phyloP scores from a whole-genome alignment of 2,329 filamentous ascomycete genomes.

The Fusarium staphyleae region DNA sequence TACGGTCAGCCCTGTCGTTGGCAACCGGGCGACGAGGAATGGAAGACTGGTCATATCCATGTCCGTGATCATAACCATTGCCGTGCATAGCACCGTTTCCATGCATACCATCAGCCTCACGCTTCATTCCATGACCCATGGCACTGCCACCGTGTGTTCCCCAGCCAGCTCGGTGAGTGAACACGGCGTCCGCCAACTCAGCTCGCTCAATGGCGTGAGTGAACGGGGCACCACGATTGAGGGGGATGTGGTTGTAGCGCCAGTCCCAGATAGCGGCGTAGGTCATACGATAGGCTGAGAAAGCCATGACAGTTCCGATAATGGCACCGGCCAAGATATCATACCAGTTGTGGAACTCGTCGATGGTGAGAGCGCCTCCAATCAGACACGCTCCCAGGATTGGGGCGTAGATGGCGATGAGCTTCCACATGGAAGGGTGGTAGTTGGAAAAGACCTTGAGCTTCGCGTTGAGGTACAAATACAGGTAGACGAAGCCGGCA shows the following conservation, averaged over 20 bases:
- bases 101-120: conserved; percentile 26
- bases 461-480: conserved; percentile 79
- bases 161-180: conserved; percentile 68
- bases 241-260: conserved; percentile 69
- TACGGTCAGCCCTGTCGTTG: conserved; percentile 16
- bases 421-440: conserved; percentile 77
- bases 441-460: conserved; percentile 78
- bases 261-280: conserved; percentile 74
- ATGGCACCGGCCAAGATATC: conserved; percentile 71
- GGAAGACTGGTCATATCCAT: neutral
- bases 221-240: conserved; percentile 65
- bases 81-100: conserved; percentile 22
- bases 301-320: conserved; percentile 71
- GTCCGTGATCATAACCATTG: conserved; percentile 12
- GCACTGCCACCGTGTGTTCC: conserved; percentile 46
- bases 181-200: conserved; percentile 62
- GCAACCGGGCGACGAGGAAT: conserved; percentile 33
- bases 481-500: conserved; percentile 73
- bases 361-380: conserved; percentile 72
- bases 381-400: conserved; percentile 73
- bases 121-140: conserved; percentile 17
- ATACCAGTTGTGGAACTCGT: conserved; percentile 80
- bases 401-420: conserved; percentile 69
- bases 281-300: conserved; percentile 70
- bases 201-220: conserved; percentile 53